Evolutionary conservation across 2,329 filamentous ascomycete genomes (phyloP), one percentile per base, ranked within the genome.

Genomic region (Calonectria pseudoreteaudii): DNA sequence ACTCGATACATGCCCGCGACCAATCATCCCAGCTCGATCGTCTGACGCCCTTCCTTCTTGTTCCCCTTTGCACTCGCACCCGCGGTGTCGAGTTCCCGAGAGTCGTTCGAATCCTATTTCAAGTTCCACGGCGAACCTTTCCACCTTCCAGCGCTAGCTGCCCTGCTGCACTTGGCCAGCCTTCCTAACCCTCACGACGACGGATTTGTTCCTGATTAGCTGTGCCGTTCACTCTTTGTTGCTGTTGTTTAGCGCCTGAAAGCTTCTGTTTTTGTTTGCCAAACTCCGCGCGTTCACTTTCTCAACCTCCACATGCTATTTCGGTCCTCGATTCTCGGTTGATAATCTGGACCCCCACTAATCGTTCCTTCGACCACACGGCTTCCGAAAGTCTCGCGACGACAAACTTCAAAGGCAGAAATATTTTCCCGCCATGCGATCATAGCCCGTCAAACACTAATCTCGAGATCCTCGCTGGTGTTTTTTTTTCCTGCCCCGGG

Each of bases 151-250:
- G 77, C 74, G 60, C 49, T 66, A 73, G 70, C 71, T 72, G 56
- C 58, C 71, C 71, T 70, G 77, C 77, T 80, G 78, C 78, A 77
- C 73, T 72, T 74, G 77, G 78, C 65, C 79, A 78, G 79, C 79
- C 75, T 62, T 73, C 44, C 56, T 20, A 77, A 73, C 73, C 73
- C 71, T 71, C 56, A 76, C 66, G 72, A 26, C 68, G 38, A 76
- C 69, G 75, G 78, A 77, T 71, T 71, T 70, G 67, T 72, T 69
- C 76, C 41, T 66, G 74, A 75, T 70, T 70, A 71, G 76, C 67
- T 77, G 70, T 75, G 38, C 31, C 70, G 66, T 76, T 68, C 72
- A 67, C 73, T 80, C 72, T 67, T 74, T 79, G n/a, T n/a, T n/a
- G n/a, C n/a, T n/a, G 18, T 58, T 30, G 31, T 4, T 62, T 31